Evolutionary conservation across 345 rosid genomes (phyloP).

Genomic region (Melastoma malabathricum): DNA sequence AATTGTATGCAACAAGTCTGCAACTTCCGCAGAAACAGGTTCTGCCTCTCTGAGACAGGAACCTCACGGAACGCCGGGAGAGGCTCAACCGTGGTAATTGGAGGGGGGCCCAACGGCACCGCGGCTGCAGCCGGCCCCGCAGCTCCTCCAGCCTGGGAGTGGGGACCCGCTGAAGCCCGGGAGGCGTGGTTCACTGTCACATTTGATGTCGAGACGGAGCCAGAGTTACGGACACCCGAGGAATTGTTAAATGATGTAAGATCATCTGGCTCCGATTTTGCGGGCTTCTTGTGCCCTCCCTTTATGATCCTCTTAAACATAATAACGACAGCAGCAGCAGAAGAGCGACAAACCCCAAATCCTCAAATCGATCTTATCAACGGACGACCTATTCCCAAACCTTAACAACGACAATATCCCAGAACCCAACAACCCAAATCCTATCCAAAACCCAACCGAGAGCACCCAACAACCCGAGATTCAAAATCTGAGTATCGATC

Average conservation of each 20-base stretch:
- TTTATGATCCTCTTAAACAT: slow-evolving; percentile 89
- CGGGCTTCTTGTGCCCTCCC: slow-evolving; percentile 57
- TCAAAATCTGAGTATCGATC: no score
- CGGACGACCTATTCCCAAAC: not conserved
- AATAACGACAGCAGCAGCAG: no score
- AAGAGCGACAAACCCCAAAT: slow-evolving; percentile 1
- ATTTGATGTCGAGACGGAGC: slow-evolving; percentile 25
- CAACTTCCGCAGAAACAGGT: slow-evolving; percentile 49
- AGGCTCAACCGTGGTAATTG: slow-evolving; percentile 43
- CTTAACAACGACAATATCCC: slow-evolving; percentile 2
- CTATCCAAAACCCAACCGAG: no score
- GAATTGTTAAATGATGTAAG: slow-evolving; percentile 24
- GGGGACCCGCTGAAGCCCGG: slow-evolving; percentile 16
- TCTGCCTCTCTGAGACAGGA: slow-evolving; percentile 44
- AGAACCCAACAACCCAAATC: not conserved
- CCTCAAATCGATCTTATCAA: not conserved
- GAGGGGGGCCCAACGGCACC: slow-evolving; percentile 12
- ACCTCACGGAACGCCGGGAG: slow-evolving; percentile 58
- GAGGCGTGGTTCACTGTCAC: slow-evolving; percentile 67
- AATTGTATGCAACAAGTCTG: slow-evolving; percentile 70
- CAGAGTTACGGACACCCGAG: slow-evolving; percentile 13
- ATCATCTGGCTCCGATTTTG: slow-evolving; percentile 48
- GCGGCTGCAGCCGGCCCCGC: slow-evolving; percentile 4
- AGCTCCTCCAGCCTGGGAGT: slow-evolving; percentile 10
- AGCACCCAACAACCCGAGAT: no score